phyloP scores from a whole-genome alignment of 2,329 filamentous ascomycete species.

The Fusarium sp. region DNA sequence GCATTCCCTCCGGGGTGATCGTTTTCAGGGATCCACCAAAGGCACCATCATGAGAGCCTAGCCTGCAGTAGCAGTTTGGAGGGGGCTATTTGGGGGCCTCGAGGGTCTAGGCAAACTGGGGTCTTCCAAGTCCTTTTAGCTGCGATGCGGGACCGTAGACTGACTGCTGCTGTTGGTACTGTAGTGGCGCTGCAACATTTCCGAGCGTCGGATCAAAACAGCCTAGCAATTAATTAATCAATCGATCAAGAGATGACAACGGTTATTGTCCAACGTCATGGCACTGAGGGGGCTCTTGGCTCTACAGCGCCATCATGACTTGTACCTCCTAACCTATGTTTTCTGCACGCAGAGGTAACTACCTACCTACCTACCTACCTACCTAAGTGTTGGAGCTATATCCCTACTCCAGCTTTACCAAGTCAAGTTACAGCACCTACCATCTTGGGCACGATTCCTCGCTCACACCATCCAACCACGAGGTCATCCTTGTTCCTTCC shows the following conservation, averaged over 20 bases:
- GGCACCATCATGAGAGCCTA: conserved; percentile 33
- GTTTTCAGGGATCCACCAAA: conserved; percentile 23
- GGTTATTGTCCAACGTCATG: conserved; percentile 2
- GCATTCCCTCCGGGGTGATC: conserved; percentile 13
- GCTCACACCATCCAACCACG: conserved; percentile 32
- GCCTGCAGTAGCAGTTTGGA: conserved; percentile 12
- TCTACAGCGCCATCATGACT: conserved; percentile 20
- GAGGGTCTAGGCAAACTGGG: conserved; percentile 44
- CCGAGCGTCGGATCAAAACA: conserved; percentile 21
- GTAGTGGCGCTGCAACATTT: conserved; percentile 31
- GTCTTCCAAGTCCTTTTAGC: conserved; percentile 34
- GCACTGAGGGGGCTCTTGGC: neutral
- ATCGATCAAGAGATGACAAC: conserved; percentile 2
- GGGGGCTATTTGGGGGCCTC: conserved; percentile 33
- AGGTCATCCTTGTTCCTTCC: conserved; percentile 32
- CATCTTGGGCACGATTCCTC: conserved; percentile 31
- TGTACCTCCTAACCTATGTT: conserved; percentile 4
- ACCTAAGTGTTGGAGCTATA: neutral
- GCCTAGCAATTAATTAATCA: conserved; percentile 5
- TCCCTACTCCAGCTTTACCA: conserved; percentile 1
- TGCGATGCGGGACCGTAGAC: conserved; percentile 26
- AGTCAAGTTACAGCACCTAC: conserved; percentile 23
- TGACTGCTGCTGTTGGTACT: conserved; percentile 10
- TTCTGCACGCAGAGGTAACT: neutral
- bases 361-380: no score